Evolutionary conservation across 108 stramenopile species (phyloP), one percentile per base, ranked within the genome.

Genomic region (Aurantiochytrium sp.): DNA sequence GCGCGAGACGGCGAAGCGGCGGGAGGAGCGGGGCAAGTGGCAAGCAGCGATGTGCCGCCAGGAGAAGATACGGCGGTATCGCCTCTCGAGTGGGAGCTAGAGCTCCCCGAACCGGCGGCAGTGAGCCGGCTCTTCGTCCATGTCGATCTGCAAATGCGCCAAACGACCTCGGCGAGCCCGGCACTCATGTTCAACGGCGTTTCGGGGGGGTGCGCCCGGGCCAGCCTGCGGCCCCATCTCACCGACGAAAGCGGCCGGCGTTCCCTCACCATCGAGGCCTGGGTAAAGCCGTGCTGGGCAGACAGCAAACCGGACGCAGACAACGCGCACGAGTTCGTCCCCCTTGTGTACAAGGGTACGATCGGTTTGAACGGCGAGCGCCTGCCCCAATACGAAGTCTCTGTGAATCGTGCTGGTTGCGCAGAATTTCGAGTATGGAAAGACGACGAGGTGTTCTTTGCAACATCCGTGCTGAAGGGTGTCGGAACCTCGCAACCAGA

Each of bases 141-240:
- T 41, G 42, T 81, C 27, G 73, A 81, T 48, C 73, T 81, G 12
- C 73, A 48, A 41, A 81, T 81, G 73, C 39, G 73, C 10, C 73
- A 81, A 48, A 81, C 73, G 6, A 81, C 73, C 12, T 37, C 73
- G 12, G 39, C 73, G 2, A 41, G 45, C 39, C 73, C 73, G 2
- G 73, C 73, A 27, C 45, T 81, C 24, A 12, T 17, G 3, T 81
- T 81, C 32, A 6, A 21, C 12, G 73, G 73, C 10, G 24, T 27
- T 3, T 24, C 73, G 6, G 45, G 42, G 6, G 73, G 73, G n/a
- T 81, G 73, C 45, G 73, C 73, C 12, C 21, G 45, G 24, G 45
- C 30, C 6, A 24, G 45, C n/a, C 24, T 81, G 17, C 73, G 73
- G 19, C 73, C 73, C 0, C 42, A 48, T 41, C 42, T 81, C 2